Evolutionary conservation across 1,284 basidiomycete species (phyloP), one percentile per base, ranked within the genome.

Genomic region (Cerioporus squamosus): DNA sequence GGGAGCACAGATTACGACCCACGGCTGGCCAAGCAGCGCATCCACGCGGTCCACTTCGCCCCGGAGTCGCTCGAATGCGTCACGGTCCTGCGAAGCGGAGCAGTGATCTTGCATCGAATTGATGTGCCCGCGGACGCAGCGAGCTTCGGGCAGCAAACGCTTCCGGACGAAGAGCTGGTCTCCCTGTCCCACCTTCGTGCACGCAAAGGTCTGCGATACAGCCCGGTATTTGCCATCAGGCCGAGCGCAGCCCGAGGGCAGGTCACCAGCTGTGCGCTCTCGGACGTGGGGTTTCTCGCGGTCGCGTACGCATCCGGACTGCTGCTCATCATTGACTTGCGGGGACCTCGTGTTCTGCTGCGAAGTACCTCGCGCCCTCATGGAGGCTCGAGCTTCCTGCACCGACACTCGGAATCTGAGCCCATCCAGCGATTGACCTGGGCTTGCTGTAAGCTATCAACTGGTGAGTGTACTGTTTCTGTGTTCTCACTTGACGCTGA

Each of bases 221-320:
- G 78, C 44, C 90, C 91, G 0, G 81, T 82, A 38, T 81, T 90
- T 26, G 78, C 90, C 56, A 71, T 93, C 24, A 76, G 77, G n/a
- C 72, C 83, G 26, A 72, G 75, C 22, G 77, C 76, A 52, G 20
- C 23, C 5, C 60, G 63, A 8, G 85, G 83, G 0, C 74, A 76
- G 2, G 77, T 85, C 2, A 78, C 81, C 3, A 77, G 83, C 17
- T 85, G 79, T 66, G 84, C 87, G 2, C 72, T 91, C 15, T 87
- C 87, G 1, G 86, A 92, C 70, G 82, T 64, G 91, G 92, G 92
- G 3, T 92, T 95, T 70, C 74, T 93, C 39, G 89, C 91, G 0
- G 79, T 87, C 2, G 84, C 87, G 1, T 93, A 89, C 68, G 70
- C 73, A 5, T 81, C 82, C 52, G 86, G 85, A 2, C 78, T 81